phyloP scores from a whole-genome alignment of 768 basidiomycete genomes.

The Pilatotrama ljubarskyi region DNA sequence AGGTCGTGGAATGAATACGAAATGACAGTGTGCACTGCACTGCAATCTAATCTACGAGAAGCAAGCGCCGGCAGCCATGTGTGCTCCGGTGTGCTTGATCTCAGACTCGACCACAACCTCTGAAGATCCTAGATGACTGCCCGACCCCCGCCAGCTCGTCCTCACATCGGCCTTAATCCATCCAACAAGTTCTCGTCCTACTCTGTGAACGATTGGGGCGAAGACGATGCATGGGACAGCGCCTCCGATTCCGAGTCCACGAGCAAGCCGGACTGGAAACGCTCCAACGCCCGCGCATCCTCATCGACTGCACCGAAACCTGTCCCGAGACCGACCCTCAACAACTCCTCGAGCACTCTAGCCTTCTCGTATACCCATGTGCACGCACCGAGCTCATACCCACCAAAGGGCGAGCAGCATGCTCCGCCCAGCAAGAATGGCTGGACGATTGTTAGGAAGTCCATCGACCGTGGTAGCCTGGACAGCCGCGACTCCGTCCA shows the following conservation, averaged over 20 bases:
- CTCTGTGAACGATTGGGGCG: slow-evolving; percentile 63
- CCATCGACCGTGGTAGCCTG: slow-evolving; percentile 31
- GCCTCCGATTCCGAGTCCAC: slow-evolving; percentile 75
- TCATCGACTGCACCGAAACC: slow-evolving; percentile 52
- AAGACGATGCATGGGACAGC: slow-evolving; percentile 88
- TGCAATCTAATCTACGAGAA: background rate
- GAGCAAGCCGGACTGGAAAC: slow-evolving; percentile 38
- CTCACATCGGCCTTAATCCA: slow-evolving; percentile 67
- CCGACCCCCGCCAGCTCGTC: slow-evolving; percentile 70
- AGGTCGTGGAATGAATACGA: too few species aligned
- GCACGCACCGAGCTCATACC: slow-evolving; percentile 73
- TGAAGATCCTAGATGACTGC: slow-evolving; percentile 40
- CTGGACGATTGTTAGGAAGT: slow-evolving; percentile 75
- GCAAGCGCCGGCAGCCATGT: background rate
- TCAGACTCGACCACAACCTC: slow-evolving; percentile 7
- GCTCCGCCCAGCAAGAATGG: slow-evolving; percentile 51
- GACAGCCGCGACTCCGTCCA: slow-evolving; percentile 27
- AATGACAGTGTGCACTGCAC: too few species aligned
- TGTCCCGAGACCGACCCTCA: slow-evolving; percentile 48
- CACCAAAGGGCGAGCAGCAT: slow-evolving; percentile 50
- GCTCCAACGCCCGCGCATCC: slow-evolving; percentile 19
- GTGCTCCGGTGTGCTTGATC: background rate
- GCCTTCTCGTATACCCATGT: slow-evolving; percentile 84
- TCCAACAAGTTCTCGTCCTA: slow-evolving; percentile 44
- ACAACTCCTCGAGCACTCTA: slow-evolving; percentile 65